Evolutionary conservation across 768 basidiomycete genomes (phyloP).

Genomic region (Polyporus arcularius): DNA sequence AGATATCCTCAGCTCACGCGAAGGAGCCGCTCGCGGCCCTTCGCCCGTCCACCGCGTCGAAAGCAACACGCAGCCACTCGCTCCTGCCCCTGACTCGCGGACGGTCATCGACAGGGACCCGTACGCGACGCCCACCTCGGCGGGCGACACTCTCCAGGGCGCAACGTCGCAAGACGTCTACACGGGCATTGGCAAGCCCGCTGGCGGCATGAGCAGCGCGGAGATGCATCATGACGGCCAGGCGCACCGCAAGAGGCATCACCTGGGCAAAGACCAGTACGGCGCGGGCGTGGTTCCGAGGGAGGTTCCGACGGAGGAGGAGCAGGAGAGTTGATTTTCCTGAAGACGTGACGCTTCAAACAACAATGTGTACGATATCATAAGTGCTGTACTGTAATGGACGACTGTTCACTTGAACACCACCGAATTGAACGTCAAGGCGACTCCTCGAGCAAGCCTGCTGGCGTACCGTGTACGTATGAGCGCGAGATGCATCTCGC

Average conservation of each 20-base stretch:
- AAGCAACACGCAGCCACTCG: slow-evolving; percentile 13
- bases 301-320: slow-evolving; percentile 20
- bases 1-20: slow-evolving; percentile 9
- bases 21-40: slow-evolving; percentile 4
- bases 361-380: no score
- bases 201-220: slow-evolving; percentile 35
- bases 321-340: no score
- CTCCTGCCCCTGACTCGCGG: slow-evolving; percentile 27
- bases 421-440: no score
- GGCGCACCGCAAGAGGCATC: slow-evolving; percentile 30
- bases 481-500: no score
- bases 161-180: slow-evolving; percentile 38
- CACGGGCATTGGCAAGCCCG: slow-evolving; percentile 32
- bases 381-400: no score
- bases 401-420: no score
- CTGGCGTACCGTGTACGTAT: no score
- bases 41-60: slow-evolving; percentile 10
- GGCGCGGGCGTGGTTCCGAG: slow-evolving; percentile 24
- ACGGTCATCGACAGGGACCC: slow-evolving; percentile 35
- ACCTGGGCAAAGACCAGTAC: slow-evolving; percentile 25
- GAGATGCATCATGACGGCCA: slow-evolving; percentile 39
- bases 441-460: no score
- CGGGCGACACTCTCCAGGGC: slow-evolving; percentile 30
- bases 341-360: no score
- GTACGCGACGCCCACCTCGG: slow-evolving; percentile 27